Conservation (phyloP, 2,329 filamentous ascomycete genomes). For the Thielaviopsis ethacetica region DNA sequence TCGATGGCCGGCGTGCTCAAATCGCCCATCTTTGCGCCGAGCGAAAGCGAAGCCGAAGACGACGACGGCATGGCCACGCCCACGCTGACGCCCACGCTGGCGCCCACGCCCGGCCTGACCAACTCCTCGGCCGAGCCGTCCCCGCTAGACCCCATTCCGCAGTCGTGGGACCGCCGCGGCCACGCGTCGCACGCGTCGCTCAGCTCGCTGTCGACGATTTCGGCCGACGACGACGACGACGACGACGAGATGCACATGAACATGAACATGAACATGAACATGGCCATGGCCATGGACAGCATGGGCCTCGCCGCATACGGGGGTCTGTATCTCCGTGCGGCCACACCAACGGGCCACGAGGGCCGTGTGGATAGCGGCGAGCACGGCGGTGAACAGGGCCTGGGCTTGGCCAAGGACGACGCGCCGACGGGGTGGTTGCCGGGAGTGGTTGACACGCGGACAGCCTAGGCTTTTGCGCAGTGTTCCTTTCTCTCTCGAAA, state of each 20-base stretch:
- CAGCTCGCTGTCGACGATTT: slow-evolving; percentile 1
- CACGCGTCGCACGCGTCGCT: not conserved
- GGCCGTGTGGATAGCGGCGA: slow-evolving; percentile 20
- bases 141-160: too few species aligned
- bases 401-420: too few species aligned
- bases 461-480: not conserved
- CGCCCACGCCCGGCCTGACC: not conserved
- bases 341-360: not conserved
- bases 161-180: not conserved
- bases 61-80: not conserved
- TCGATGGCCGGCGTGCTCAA: slow-evolving; percentile 3
- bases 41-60: not conserved
- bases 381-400: not conserved
- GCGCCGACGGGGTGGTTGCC: slow-evolving; percentile 31
- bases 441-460: slow-evolving; percentile 25
- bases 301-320: too few species aligned
- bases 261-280: too few species aligned
- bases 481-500: not conserved
- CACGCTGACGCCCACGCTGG: not conserved
- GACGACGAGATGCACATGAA: not conserved
- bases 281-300: too few species aligned
- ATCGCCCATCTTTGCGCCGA: slow-evolving; percentile 4
- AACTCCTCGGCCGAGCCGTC: not conserved
- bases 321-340: not conserved
- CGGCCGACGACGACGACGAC: not conserved